Conservation (phyloP, 2,329 filamentous ascomycete genomes). For the Colletotrichum sidae region DNA sequence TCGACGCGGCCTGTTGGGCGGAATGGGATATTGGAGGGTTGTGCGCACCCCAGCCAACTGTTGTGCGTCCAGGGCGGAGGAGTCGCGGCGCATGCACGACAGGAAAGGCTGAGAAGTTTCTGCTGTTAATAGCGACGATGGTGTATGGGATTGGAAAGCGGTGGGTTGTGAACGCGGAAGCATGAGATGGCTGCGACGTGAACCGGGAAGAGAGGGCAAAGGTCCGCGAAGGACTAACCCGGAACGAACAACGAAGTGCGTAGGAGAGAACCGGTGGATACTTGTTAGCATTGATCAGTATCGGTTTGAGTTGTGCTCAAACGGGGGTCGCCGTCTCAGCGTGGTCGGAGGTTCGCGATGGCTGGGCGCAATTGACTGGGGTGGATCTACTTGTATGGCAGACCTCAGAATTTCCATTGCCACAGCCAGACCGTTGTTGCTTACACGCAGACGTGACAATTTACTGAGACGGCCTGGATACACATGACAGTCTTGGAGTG, state of each 20-base stretch:
- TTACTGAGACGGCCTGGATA: too few relatives aligned
- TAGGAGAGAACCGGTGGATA: slow-evolving; percentile 3
- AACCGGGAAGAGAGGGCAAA: background rate
- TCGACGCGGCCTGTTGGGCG: too few relatives aligned
- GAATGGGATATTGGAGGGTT: too few relatives aligned
- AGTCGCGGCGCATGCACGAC: too few relatives aligned
- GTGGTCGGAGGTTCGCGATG: slow-evolving; percentile 34
- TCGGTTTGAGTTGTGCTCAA: slow-evolving; percentile 37
- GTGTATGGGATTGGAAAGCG: slow-evolving; percentile 8
- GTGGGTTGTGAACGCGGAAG: background rate
- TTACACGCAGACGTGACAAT: too few relatives aligned
- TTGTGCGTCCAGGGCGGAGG: too few relatives aligned
- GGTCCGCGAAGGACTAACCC: background rate
- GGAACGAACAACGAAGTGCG: slow-evolving; percentile 1
- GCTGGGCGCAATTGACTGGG: slow-evolving; percentile 2
- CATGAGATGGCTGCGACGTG: background rate
- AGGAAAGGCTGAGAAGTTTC: background rate
- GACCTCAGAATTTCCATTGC: too few relatives aligned
- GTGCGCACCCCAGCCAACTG: too few relatives aligned
- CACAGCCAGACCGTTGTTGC: too few relatives aligned
- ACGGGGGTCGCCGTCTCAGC: slow-evolving; percentile 35
- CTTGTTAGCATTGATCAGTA: slow-evolving; percentile 36
- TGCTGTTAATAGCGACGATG: slow-evolving; percentile 11
- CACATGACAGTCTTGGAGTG: too few relatives aligned
- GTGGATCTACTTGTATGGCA: background rate